Evolutionary conservation across 257 asterid genomes (phyloP).

Genomic region (Solanum sejunctum): DNA sequence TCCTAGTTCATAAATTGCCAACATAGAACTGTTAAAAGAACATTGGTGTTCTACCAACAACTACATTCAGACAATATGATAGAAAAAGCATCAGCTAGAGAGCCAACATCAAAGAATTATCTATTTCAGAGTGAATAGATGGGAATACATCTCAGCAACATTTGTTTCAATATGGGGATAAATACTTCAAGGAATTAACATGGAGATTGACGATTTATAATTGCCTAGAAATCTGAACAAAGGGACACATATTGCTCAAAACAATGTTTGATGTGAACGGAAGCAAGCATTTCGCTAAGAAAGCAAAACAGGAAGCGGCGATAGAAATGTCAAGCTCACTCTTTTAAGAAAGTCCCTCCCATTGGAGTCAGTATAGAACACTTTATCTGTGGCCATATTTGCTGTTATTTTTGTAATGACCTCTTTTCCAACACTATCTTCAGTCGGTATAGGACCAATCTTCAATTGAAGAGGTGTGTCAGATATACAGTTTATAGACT

Average conservation of each 20-base stretch:
- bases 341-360: conserved; percentile 87
- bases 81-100: neutral
- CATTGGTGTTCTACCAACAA: neutral
- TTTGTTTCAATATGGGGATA: neutral
- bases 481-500: neutral
- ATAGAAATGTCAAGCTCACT: conserved; percentile 21
- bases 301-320: neutral
- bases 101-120: neutral
- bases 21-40: neutral
- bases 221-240: neutral
- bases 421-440: conserved; percentile 70
- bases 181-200: neutral
- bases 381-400: conserved; percentile 56
- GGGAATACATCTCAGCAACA: neutral
- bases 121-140: neutral
- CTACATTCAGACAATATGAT: neutral
- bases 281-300: neutral
- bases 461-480: conserved; percentile 18
- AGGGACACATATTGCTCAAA: neutral
- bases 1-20: neutral
- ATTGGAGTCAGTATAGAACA: conserved; percentile 76
- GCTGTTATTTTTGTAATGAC: conserved; percentile 64
- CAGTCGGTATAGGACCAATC: conserved; percentile 72
- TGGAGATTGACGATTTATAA: neutral
- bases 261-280: neutral